phyloP scores from a whole-genome alignment of 2,329 filamentous ascomycete genomes.

The Cryphonectria radicalis region DNA sequence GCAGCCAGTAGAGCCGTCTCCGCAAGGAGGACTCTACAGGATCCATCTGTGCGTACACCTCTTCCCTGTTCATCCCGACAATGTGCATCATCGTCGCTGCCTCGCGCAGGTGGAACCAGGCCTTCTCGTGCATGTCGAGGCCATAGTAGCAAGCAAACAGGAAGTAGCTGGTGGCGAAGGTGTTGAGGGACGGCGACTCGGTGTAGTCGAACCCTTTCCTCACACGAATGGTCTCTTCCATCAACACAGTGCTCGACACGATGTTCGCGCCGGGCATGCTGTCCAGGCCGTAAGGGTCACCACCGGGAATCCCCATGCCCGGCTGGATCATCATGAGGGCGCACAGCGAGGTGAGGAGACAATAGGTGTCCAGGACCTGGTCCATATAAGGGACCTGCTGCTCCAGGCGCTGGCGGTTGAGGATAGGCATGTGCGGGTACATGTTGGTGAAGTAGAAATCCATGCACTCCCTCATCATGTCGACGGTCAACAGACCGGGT shows the following conservation, averaged over 20 bases:
- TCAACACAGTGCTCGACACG: conserved; percentile 66
- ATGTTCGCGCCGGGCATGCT: conserved; percentile 63
- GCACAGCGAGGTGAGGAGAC: conserved; percentile 65
- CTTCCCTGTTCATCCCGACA: conserved; percentile 64
- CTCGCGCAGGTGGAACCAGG: conserved; percentile 80
- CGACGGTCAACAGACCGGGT: conserved; percentile 62
- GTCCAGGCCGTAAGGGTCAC: conserved; percentile 60
- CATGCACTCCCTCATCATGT: conserved; percentile 68
- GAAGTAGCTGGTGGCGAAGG: conserved; percentile 76
- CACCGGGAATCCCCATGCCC: conserved; percentile 63
- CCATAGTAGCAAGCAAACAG: conserved; percentile 74
- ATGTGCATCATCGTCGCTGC: conserved; percentile 72
- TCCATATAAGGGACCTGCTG: conserved; percentile 64
- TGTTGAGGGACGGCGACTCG: conserved; percentile 59
- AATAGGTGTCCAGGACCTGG: conserved; percentile 65
- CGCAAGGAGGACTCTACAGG: conserved; percentile 64
- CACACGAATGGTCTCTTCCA: conserved; percentile 70
- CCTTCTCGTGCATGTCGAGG: conserved; percentile 73
- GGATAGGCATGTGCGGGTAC: conserved; percentile 66
- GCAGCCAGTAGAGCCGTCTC: conserved; percentile 73
- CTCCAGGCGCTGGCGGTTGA: conserved; percentile 62
- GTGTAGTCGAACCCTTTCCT: conserved; percentile 66
- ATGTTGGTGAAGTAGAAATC: conserved; percentile 72
- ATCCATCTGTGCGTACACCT: conserved; percentile 63
- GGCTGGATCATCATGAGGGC: conserved; percentile 73